Base-by-base conservation (phyloP, 176 grass and related monocot genomes). In the Saccharum spontaneum region DNA sequence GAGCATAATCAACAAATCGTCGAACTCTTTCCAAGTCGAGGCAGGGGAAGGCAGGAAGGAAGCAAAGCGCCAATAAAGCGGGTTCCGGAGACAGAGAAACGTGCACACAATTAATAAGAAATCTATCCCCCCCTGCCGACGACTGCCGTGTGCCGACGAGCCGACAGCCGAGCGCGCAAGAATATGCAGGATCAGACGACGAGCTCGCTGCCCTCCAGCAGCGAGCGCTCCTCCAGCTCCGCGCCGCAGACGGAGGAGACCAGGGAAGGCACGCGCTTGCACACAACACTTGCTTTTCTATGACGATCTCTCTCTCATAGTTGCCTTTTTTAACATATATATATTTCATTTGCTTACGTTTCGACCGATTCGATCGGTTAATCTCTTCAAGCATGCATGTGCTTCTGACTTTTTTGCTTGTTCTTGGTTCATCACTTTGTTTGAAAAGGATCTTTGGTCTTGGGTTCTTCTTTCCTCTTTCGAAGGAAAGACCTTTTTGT, bases 201-300 rank as follows among this genome's bases (percentile, higher is more conserved):
- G 72, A 91, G 83, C 85, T 92, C 92, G 70, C 90, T 90, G 66
- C 91, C 78, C 72, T 99, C 94, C 67, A 99, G 97, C 89, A 99
- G 94, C 90, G 91, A 94, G 67, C 87, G 94, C 77, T 99, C 94
- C 17, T 99, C 91, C 10, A 96, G 94, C 86, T 96, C 97, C 8
- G 87, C 77, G 7, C 83, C 48, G 6, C 87, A 84, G 16, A 92
- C 90, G 31, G 88, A 89, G 4, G 45, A 52, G 1, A 15, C 87
- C 77, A 92, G 92, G 73, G 88, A 98, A 94, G 95, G 92, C 85
- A 83, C 81, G 46, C 30, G 81, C 81, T 40, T 30, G 4, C 78
- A 31, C 62, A 65, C 24, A 65, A 28, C 55, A 62, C n/a, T 10
- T 23, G 55, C 57, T 61, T 22, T 24, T 62, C n/a, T 26, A 7